Conservation (phyloP, 495 filamentous ascomycete genomes). For the Penicillium lagena region DNA sequence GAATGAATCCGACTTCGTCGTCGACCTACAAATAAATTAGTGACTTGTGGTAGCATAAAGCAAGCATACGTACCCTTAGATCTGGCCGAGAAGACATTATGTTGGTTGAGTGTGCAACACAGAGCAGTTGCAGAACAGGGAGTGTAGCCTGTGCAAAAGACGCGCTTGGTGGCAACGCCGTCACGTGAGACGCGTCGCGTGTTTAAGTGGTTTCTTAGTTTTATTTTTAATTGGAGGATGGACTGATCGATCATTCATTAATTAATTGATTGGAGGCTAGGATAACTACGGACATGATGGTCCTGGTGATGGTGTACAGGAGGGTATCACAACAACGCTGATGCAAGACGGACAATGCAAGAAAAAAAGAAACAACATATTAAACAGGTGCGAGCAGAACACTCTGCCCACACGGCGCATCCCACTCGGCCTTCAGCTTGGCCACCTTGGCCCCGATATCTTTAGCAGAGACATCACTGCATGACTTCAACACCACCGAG, state of each 20-base stretch:
- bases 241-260: slow-evolving; percentile 6
- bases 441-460: slow-evolving; percentile 31
- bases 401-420: background rate
- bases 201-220: slow-evolving; percentile 17
- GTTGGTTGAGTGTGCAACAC: slow-evolving; percentile 10
- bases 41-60: too few relatives aligned
- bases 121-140: slow-evolving; percentile 1
- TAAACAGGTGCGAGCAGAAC: background rate
- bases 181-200: slow-evolving; percentile 37
- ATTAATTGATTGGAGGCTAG: slow-evolving; percentile 4
- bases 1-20: slow-evolving; percentile 93
- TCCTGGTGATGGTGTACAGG: background rate
- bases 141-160: background rate
- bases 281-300: too few relatives aligned
- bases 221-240: background rate
- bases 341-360: slow-evolving; percentile 21
- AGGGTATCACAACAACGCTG: slow-evolving; percentile 27
- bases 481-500: slow-evolving; percentile 41
- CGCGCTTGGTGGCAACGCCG: slow-evolving; percentile 18
- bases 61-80: slow-evolving; percentile 56
- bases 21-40: slow-evolving; percentile 57
- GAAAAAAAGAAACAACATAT: slow-evolving; percentile 1
- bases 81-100: slow-evolving; percentile 89
- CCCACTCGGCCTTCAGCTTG: slow-evolving; percentile 27
- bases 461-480: slow-evolving; percentile 30